phyloP scores from a whole-genome alignment of 169 alveolate genomes.

The Plasmodium knowlesi region DNA sequence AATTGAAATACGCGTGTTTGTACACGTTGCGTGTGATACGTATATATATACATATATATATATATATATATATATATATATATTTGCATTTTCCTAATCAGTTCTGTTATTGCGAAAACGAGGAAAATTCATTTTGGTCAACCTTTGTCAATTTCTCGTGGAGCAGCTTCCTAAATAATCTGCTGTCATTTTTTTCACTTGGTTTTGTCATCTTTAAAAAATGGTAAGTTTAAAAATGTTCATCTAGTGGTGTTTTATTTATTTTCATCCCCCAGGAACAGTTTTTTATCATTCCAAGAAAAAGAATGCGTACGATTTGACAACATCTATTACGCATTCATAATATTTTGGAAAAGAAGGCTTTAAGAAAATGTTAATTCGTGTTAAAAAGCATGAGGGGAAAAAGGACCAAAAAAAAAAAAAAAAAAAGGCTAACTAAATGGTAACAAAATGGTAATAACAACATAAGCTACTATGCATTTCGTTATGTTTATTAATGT shows the following conservation, averaged over 20 bases:
- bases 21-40: neutral
- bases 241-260: neutral
- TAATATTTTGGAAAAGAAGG: neutral
- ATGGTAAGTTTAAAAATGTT: neutral
- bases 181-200: constrained; percentile 9
- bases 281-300: neutral
- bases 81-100: neutral
- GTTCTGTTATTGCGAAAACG: neutral
- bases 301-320: neutral
- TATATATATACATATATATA: constrained; percentile 7
- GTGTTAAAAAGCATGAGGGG: neutral
- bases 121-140: neutral
- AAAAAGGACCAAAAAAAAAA: neutral
- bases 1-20: neutral
- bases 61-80: constrained; percentile 1
- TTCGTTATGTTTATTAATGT: neutral
- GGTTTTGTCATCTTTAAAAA: constrained; percentile 65
- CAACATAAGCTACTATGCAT: neutral
- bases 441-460: neutral
- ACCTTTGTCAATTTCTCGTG: constrained; percentile 65
- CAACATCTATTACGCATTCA: neutral
- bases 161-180: constrained; percentile 49
- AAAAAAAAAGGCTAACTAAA: neutral
- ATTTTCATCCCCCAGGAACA: neutral
- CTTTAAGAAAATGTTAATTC: neutral